phyloP scores from a whole-genome alignment of 2,329 filamentous ascomycete species.

The Trichophyton rubrum region DNA sequence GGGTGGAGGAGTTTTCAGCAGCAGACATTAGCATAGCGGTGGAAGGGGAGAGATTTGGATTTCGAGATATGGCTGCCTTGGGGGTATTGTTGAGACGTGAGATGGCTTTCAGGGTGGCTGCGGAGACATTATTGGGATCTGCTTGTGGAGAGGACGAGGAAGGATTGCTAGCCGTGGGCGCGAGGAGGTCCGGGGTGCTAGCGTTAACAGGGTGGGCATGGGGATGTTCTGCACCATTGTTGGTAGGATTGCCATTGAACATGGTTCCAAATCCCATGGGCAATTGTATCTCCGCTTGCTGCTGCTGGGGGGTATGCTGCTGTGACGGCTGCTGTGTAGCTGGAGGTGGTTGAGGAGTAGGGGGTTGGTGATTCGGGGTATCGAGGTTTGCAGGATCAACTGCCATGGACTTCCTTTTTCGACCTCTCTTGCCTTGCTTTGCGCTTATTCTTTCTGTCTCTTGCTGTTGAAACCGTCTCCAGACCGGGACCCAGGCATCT shows the following conservation, averaged over 20 bases:
- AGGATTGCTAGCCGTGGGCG: constrained; percentile 7
- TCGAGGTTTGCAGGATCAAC: background rate
- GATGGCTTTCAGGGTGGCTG: constrained; percentile 26
- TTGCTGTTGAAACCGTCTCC: constrained; percentile 28
- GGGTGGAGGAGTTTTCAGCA: constrained; percentile 3
- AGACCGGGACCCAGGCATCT: constrained; percentile 32
- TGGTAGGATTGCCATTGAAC: constrained; percentile 16
- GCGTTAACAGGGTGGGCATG: background rate
- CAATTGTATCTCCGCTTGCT: constrained; percentile 17
- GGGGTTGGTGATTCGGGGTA: constrained; percentile 4
- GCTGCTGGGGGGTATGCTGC: constrained; percentile 1
- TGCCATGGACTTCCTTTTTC: constrained; percentile 18
- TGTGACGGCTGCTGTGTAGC: constrained; percentile 6
- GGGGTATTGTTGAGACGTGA: constrained; percentile 28
- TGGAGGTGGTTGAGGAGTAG: background rate
- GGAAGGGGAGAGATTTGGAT: constrained; percentile 15
- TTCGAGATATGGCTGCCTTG: constrained; percentile 18
- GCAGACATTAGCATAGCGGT: constrained; percentile 17
- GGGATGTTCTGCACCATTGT: background rate
- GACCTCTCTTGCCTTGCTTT: constrained; percentile 22
- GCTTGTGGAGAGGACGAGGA: constrained; percentile 12
- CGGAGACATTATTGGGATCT: constrained; percentile 19
- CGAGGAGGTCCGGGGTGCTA: constrained; percentile 4
- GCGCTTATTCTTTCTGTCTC: constrained; percentile 28
- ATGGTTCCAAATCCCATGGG: constrained; percentile 31